Percentiles rank a stretch among this genome's conserved stretches.
Evolutionary conservation across 2,329 filamentous ascomycete species (phyloP).

Genomic region (Chrysoporthe austroafricana): DNA sequence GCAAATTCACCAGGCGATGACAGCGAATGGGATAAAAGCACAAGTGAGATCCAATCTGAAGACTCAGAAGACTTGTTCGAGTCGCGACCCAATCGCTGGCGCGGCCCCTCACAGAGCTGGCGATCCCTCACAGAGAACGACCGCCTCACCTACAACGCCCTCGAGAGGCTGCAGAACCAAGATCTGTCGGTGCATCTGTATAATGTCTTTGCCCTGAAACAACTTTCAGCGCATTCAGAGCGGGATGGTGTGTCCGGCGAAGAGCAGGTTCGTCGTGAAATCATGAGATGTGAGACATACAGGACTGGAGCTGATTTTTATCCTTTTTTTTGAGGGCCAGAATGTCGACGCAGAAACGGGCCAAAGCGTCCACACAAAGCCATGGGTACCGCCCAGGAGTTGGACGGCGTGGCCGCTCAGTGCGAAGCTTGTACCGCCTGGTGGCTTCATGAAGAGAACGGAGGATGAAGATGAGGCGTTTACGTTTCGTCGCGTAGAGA

Average conservation of each 20-base stretch:
- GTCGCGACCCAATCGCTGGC: constrained; percentile 72
- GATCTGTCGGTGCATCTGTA: constrained; percentile 80
- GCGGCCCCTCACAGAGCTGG: constrained; percentile 72
- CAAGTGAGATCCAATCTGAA: constrained; percentile 51
- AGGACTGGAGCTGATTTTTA: neutral
- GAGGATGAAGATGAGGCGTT: constrained; percentile 54
- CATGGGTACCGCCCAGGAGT: constrained; percentile 56
- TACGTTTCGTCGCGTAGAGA: constrained; percentile 51
- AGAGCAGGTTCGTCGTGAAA: constrained; percentile 19
- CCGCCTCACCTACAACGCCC: constrained; percentile 62
- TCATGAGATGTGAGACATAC: neutral
- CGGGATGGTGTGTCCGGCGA: constrained; percentile 8
- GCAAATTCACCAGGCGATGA: constrained; percentile 30
- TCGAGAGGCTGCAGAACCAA: constrained; percentile 65
- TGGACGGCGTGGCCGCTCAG: constrained; percentile 90
- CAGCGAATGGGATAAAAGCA: constrained; percentile 48
- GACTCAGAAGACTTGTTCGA: constrained; percentile 51
- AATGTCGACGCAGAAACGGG: constrained; percentile 37
- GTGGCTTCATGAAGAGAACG: constrained; percentile 52
- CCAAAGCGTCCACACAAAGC: constrained; percentile 34
- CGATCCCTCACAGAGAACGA: constrained; percentile 63
- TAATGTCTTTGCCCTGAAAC: constrained; percentile 73
- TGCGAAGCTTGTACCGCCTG: constrained; percentile 62
- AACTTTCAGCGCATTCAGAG: constrained; percentile 34
- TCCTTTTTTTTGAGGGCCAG: constrained; percentile 25